Percentiles rank a stretch among this genome's conserved stretches.
phyloP scores from a whole-genome alignment of 2,329 filamentous ascomycete species.

The Colletotrichum phormii region DNA sequence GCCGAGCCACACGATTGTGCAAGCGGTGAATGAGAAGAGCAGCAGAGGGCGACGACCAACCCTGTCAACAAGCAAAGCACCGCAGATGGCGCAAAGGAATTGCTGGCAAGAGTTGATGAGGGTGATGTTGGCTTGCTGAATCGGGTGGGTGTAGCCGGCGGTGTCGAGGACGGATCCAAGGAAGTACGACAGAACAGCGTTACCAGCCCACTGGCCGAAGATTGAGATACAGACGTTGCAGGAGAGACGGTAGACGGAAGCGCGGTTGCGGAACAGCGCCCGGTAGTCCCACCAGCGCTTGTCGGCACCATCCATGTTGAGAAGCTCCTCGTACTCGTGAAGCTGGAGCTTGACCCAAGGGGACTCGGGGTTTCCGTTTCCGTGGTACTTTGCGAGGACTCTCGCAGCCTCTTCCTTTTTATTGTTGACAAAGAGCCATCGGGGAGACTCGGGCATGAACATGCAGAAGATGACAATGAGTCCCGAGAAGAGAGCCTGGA shows the following conservation, averaged over 20 bases:
- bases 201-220: conserved; percentile 60
- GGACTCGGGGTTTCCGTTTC: conserved; percentile 56
- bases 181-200: conserved; percentile 59
- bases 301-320: conserved; percentile 56
- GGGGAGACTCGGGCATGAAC: conserved; percentile 55
- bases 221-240: conserved; percentile 55
- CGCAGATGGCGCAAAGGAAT: conserved; percentile 60
- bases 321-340: conserved; percentile 55
- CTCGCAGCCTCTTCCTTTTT: conserved; percentile 49
- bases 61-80: conserved; percentile 61
- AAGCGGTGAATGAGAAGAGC: conserved; percentile 60
- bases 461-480: conserved; percentile 49
- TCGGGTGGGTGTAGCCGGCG: conserved; percentile 57
- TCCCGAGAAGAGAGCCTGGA: conserved; percentile 56
- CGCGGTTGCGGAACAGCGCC: conserved; percentile 54
- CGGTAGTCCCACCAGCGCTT: conserved; percentile 62
- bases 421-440: conserved; percentile 55
- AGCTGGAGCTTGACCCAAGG: conserved; percentile 59
- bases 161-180: conserved; percentile 60
- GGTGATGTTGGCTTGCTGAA: conserved; percentile 59
- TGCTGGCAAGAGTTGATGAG: conserved; percentile 64
- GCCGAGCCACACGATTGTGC: conserved; percentile 62
- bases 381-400: conserved; percentile 56
- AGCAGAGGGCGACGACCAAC: conserved; percentile 65
- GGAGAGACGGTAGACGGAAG: conserved; percentile 55